Evolutionary conservation across 805 yeast genomes (phyloP).

Genomic region (Yarrowia yakushimensis): DNA sequence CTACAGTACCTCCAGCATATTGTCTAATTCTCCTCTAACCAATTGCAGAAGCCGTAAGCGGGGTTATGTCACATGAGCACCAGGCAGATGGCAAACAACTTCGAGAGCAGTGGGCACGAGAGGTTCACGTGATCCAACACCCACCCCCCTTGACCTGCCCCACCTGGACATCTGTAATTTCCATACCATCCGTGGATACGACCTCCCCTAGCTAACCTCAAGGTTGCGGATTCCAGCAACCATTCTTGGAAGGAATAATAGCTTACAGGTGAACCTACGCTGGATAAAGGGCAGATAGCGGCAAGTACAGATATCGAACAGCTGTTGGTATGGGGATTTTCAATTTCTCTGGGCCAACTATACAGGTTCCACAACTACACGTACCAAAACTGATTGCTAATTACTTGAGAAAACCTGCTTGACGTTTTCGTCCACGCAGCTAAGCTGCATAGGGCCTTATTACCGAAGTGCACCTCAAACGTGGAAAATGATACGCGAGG

Average conservation of each 20-base stretch:
- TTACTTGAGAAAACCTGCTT: too few relatives aligned
- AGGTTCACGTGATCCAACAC: neutral
- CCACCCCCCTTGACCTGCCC: neutral
- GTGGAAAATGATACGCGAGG: conserved; percentile 11
- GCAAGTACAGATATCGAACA: too few relatives aligned
- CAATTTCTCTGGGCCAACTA: neutral
- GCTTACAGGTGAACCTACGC: neutral
- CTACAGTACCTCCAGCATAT: too few relatives aligned
- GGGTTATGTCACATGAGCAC: neutral
- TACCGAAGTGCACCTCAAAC: neutral
- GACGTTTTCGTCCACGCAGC: neutral
- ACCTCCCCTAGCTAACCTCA: neutral
- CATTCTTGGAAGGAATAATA: neutral
- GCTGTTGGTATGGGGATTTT: too few relatives aligned
- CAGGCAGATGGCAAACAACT: neutral
- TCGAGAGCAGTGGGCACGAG: neutral
- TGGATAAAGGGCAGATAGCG: too few relatives aligned
- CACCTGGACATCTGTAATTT: too few relatives aligned
- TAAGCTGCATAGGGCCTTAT: neutral
- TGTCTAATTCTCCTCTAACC: neutral
- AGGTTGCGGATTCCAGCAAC: neutral
- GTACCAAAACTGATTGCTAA: too few relatives aligned
- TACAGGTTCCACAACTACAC: too few relatives aligned
- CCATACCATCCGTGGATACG: too few relatives aligned
- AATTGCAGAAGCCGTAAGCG: neutral